phyloP scores from a whole-genome alignment of 495 filamentous ascomycete species.

The Neurospora sp. region DNA sequence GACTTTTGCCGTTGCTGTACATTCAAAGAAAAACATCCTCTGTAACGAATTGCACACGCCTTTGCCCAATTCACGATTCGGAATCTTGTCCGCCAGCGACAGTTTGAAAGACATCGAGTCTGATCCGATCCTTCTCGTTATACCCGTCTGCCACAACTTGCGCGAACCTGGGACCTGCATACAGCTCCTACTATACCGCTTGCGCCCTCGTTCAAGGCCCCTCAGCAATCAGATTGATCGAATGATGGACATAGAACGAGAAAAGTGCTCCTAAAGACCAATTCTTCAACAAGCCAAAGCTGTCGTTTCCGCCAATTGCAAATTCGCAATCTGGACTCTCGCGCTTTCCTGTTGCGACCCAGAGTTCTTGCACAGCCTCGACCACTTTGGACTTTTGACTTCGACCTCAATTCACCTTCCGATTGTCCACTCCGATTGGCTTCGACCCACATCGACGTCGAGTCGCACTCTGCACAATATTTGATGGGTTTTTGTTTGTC shows the following conservation, averaged over 20 bases:
- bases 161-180: not conserved
- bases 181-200: not conserved
- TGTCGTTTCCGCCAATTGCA: not conserved
- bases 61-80: not conserved
- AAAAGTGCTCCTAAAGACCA: not conserved
- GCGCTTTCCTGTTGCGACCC: not conserved
- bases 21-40: not conserved
- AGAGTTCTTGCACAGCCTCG: not conserved
- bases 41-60: not conserved
- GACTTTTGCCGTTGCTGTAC: not conserved
- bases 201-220: not conserved
- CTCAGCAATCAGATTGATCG: not conserved
- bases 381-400: not conserved
- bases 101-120: not conserved
- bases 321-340: not conserved
- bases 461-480: not conserved
- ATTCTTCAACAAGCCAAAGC: not conserved
- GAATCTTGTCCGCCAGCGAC: not conserved
- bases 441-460: not conserved
- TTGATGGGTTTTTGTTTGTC: not conserved
- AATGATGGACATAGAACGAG: not conserved
- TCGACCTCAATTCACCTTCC: not conserved
- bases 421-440: not conserved
- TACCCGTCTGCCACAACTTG: not conserved
- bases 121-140: not conserved